These are phyloP conservation scores for Phytophthora syringae DNA, from an alignment of 352 stramenopile species.

Conservation along the genomic window DNA sequence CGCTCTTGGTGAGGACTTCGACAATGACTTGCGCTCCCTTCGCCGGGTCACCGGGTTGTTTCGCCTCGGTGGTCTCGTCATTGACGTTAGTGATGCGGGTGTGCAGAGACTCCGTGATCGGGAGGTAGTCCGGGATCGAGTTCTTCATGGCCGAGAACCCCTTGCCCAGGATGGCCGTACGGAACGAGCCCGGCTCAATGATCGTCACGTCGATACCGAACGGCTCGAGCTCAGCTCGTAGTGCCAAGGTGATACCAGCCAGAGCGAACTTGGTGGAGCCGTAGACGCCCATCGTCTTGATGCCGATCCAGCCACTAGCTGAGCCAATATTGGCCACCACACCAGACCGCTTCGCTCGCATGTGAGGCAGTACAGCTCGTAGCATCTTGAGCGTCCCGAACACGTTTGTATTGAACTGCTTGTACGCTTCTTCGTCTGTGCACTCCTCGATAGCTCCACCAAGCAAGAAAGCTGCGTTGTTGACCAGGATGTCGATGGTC, in stretches of 20 bases:
- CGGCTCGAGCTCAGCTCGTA: conserved; percentile 39
- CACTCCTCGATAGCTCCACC: conserved; percentile 48
- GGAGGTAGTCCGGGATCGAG: conserved; percentile 32
- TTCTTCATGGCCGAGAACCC: conserved; percentile 26
- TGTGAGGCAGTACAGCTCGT: conserved; percentile 45
- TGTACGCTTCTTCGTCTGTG: conserved; percentile 43
- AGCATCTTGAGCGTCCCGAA: conserved; percentile 46
- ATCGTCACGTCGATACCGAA: conserved; percentile 50
- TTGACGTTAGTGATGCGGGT: conserved; percentile 31
- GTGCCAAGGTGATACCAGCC: conserved; percentile 37
- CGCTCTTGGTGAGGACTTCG: conserved; percentile 46
- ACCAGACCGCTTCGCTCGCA: conserved; percentile 41
- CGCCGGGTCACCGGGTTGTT: conserved; percentile 42
- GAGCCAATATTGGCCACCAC: conserved; percentile 56
- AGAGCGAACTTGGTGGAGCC: conserved; percentile 53
- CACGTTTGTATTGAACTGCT: conserved; percentile 54
- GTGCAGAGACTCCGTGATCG: conserved; percentile 33
- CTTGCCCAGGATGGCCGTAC: conserved; percentile 41
- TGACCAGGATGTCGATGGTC: conserved; percentile 47
- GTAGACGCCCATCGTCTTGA: conserved; percentile 41
- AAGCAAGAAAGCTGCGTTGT: conserved; percentile 52
- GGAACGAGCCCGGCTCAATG: conserved; percentile 48
- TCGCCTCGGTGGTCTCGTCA: conserved; percentile 15
- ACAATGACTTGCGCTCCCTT: conserved; percentile 39
- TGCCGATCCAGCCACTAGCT: conserved; percentile 32